Evolutionary conservation across 768 basidiomycete genomes (phyloP), one percentile per base, ranked within the genome.

Genomic region (Symmetrospora coprosmae): DNA sequence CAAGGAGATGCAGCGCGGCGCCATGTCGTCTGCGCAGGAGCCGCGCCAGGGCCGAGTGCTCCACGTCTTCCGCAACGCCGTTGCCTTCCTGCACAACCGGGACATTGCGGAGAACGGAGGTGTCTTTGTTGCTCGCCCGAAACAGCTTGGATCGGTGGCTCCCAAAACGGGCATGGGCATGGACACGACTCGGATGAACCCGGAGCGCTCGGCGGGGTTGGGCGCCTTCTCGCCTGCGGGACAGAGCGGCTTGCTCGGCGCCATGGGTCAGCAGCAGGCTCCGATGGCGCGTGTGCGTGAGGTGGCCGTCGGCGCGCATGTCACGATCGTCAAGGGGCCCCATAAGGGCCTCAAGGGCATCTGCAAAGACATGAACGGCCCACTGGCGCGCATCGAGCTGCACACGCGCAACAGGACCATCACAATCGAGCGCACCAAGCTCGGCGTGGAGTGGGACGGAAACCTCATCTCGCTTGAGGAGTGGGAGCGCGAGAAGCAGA

Each of bases 321-420:
- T 97, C 35, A 78, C 79, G 11, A 81, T 97, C 4, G 76, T 87
- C 62, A 86, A 87, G 71, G 94, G 94, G 4, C 79, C 86, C 4
- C 81, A 84, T 69, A 99, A 99, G 73, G 87, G 89, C 14, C 85
- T 91, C 67, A 77, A 83, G 43, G 94, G 94, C 6, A 81, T 82
- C 4, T 86, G 97, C 76, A 96, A 91, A 73, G 94, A 97, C 70
- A 86, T 89, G 28, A 92, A 90, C 61, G 92, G 90, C 4, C 77
- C 78, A 37, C 76, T 82, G 59, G 87, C 85, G 1, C 80, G 94
- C 39, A 89, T 99, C 14, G 94, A 97, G 72, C 75, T 99, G n/a
- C 76, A 79, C 62, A 83, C 88, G 14, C 84, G 84, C 37, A 91
- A 90, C 73, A 90, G 87, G 72, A 77, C 90, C 21, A 82, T 99